These are phyloP conservation scores for Coemansia sp. DNA, from an alignment of 192 early-diverging fungal genomes.

Conservation along the genomic window DNA sequence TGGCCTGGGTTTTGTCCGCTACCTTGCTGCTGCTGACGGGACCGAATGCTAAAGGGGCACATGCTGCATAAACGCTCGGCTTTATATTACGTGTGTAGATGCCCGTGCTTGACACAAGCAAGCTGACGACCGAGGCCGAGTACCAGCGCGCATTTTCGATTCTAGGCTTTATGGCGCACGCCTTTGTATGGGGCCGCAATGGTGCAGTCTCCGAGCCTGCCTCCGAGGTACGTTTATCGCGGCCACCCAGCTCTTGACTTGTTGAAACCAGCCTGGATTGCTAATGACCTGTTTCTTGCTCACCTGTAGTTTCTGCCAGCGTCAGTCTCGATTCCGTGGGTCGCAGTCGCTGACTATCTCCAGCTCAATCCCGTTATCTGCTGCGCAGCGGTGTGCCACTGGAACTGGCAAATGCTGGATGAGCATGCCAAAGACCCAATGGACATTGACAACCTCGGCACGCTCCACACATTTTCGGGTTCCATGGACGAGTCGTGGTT, in stretches of 20 bases:
- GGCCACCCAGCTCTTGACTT: neutral
- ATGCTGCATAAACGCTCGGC: neutral
- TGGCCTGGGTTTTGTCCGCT: neutral
- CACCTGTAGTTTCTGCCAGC: slow-evolving; percentile 61
- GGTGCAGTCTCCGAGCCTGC: slow-evolving; percentile 57
- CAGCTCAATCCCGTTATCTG: slow-evolving; percentile 84
- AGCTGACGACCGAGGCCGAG: slow-evolving; percentile 63
- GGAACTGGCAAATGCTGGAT: slow-evolving; percentile 91
- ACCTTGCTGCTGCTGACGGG: neutral
- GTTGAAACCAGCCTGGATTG: neutral
- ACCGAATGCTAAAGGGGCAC: neutral
- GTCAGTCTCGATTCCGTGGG: slow-evolving; percentile 81
- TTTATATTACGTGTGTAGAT: slow-evolving; percentile 57
- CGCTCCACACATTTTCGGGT: slow-evolving; percentile 81
- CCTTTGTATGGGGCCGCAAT: slow-evolving; percentile 88
- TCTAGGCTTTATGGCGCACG: slow-evolving; percentile 84
- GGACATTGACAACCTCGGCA: slow-evolving; percentile 72
- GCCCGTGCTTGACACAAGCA: slow-evolving; percentile 65
- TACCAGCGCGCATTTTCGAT: slow-evolving; percentile 83
- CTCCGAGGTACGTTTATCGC: slow-evolving; percentile 56
- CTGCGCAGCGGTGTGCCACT: slow-evolving; percentile 82
- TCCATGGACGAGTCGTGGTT: slow-evolving; percentile 96
- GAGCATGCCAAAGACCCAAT: slow-evolving; percentile 62
- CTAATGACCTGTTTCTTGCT: neutral
- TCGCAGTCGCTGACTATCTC: slow-evolving; percentile 65